phyloP scores from a whole-genome alignment of 257 asterid genomes.

The Solanum tarapatanum region DNA sequence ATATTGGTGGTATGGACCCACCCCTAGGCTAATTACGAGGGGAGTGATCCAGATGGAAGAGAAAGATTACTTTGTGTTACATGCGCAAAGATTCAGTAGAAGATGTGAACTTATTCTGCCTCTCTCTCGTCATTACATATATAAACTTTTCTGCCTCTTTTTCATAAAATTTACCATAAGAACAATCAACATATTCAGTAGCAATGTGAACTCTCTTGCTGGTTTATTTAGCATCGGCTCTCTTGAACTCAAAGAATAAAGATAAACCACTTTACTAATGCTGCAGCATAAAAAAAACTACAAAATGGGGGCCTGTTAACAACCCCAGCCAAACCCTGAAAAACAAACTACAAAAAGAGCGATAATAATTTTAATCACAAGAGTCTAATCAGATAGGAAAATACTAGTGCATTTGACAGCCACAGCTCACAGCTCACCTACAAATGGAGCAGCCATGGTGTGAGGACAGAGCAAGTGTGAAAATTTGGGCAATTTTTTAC shows the following conservation, averaged over 20 bases:
- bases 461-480: not conserved
- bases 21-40: not conserved
- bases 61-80: not conserved
- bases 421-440: not conserved
- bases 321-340: not conserved
- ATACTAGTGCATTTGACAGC: not conserved
- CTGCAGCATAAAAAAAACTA: not conserved
- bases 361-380: not conserved
- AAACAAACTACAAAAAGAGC: not conserved
- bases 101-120: not conserved
- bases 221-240: not conserved
- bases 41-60: not conserved
- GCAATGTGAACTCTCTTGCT: not conserved
- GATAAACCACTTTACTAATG: not conserved
- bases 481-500: not conserved
- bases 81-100: not conserved
- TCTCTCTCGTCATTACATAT: not conserved
- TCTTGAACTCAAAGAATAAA: not conserved
- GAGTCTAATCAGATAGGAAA: not conserved
- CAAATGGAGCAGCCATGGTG: not conserved
- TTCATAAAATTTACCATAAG: not conserved
- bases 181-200: not conserved
- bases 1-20: not conserved
- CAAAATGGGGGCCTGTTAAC: not conserved
- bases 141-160: not conserved